phyloP scores from a whole-genome alignment of 1,284 basidiomycete genomes.

The Gomphus sp. region DNA sequence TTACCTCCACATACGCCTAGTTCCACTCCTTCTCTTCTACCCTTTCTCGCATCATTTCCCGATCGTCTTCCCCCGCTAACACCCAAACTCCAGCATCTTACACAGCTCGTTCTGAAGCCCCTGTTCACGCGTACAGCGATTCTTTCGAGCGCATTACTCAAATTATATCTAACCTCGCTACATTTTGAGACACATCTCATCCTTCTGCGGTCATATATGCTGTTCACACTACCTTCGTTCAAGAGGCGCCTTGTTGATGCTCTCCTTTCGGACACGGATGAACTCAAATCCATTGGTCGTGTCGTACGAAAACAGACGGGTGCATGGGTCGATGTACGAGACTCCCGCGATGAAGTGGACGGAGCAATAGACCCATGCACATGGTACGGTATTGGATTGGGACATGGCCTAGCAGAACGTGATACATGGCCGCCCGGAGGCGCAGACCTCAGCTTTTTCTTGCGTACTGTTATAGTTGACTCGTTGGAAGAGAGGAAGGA shows the following conservation, averaged over 20 bases:
- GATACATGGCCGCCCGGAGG: slow-evolving; percentile 80
- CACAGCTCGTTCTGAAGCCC: slow-evolving; percentile 46
- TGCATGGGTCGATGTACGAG: slow-evolving; percentile 2
- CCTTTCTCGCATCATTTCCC: slow-evolving; percentile 52
- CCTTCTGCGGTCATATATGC: slow-evolving; percentile 59
- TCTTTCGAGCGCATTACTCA: slow-evolving; percentile 53
- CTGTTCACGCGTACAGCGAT: slow-evolving; percentile 46
- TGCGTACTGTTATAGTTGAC: slow-evolving; percentile 74
- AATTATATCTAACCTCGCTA: slow-evolving; percentile 53
- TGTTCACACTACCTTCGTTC: slow-evolving; percentile 58
- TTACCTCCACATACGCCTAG: slow-evolving; percentile 13
- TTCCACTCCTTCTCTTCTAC: slow-evolving; percentile 23
- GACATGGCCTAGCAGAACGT: slow-evolving; percentile 56
- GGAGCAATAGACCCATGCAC: slow-evolving; percentile 5
- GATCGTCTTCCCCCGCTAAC: slow-evolving; percentile 46
- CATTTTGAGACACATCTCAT: slow-evolving; percentile 42
- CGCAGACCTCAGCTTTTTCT: slow-evolving; percentile 69
- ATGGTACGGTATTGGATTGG: slow-evolving; percentile 46
- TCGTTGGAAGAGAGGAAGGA: slow-evolving; percentile 30
- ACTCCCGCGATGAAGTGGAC: slow-evolving; percentile 21
- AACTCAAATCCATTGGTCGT: slow-evolving; percentile 25
- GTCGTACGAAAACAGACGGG: not conserved
- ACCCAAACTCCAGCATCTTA: slow-evolving; percentile 52
- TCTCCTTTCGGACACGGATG: slow-evolving; percentile 58
- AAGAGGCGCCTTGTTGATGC: slow-evolving; percentile 52